phyloP scores from a whole-genome alignment of 257 asterid species.

The Solanum chiquidenum region DNA sequence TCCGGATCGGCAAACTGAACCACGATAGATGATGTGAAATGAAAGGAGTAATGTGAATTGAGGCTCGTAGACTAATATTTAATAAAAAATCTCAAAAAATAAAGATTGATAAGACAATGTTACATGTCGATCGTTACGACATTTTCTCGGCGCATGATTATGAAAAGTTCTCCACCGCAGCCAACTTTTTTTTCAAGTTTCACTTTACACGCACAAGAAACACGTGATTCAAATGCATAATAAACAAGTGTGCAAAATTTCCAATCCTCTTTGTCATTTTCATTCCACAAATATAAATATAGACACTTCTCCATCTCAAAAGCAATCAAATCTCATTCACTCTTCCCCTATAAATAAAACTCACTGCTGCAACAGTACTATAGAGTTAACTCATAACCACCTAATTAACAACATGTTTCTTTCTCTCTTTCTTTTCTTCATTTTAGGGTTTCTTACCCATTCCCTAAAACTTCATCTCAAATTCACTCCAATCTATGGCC shows the following conservation, averaged over 20 bases:
- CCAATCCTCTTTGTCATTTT: background rate
- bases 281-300: background rate
- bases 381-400: background rate
- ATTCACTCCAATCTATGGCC: background rate
- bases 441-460: conserved; percentile 14
- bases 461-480: background rate
- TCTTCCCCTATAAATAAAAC: background rate
- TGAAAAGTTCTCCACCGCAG: background rate
- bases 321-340: background rate
- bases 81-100: background rate
- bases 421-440: conserved; percentile 5
- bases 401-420: background rate
- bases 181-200: background rate
- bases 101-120: background rate
- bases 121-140: background rate
- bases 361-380: background rate
- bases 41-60: background rate
- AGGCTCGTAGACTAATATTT: background rate
- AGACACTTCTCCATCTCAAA: background rate
- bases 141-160: background rate
- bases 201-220: background rate
- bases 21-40: too few relatives aligned
- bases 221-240: background rate
- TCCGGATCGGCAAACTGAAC: too few relatives aligned
- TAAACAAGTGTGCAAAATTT: background rate